A percentile compares a stretch with the other conserved stretches of the same genome.
phyloP scores from a whole-genome alignment of 495 filamentous ascomycete species.

The Letharia columbiana region DNA sequence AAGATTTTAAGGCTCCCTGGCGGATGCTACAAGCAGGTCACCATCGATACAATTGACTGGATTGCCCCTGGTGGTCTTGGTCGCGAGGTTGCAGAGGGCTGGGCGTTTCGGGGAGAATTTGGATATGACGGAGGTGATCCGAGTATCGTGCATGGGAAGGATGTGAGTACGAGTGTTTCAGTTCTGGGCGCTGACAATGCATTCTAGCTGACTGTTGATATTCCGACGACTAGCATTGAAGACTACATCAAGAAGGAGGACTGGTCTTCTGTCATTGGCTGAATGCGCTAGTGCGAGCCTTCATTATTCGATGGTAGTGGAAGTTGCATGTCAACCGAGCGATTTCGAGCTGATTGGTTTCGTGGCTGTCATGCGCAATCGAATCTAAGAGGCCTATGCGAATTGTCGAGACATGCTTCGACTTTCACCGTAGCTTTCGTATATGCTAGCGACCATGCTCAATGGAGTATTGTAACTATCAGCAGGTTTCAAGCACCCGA shows the following conservation, averaged over 20 bases:
- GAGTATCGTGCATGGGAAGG: neutral
- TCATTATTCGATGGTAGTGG: neutral
- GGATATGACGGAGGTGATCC: neutral
- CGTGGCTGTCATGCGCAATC: neutral
- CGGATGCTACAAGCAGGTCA: neutral
- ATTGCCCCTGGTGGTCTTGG: neutral
- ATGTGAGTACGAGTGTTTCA: neutral
- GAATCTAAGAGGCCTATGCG: no score
- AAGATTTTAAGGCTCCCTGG: neutral
- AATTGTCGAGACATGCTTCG: no score
- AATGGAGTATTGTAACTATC: no score
- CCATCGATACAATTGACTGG: neutral
- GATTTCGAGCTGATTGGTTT: neutral
- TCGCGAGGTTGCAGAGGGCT: neutral
- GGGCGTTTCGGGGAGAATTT: neutral
- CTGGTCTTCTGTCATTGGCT: conserved; percentile 1
- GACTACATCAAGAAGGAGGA: neutral
- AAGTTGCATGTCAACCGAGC: neutral
- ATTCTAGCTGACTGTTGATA: neutral
- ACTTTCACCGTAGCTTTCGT: no score
- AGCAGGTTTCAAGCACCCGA: no score
- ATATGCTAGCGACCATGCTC: no score
- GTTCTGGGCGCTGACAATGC: neutral
- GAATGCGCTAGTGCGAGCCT: neutral
- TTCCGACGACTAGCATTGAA: neutral